These are phyloP conservation scores for Aquilaria agallochum DNA, from an alignment of 441 rosid species.

Conservation along the genomic window DNA sequence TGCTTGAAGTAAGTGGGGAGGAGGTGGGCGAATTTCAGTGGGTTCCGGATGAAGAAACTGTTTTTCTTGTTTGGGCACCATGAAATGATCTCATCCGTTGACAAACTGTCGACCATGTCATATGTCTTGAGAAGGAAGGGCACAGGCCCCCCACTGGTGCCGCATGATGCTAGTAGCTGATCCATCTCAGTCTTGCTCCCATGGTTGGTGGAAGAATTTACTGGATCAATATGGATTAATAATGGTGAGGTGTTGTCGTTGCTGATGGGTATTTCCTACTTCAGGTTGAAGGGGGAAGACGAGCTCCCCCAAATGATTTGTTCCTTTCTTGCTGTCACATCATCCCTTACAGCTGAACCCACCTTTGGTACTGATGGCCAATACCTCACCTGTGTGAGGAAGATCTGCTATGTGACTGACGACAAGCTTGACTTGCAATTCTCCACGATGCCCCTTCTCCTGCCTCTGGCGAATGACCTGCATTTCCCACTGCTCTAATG, in stretches of 20 bases:
- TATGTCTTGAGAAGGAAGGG: constrained; percentile 83
- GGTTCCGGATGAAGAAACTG: constrained; percentile 90
- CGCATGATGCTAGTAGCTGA: constrained; percentile 18
- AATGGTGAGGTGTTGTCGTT: neutral
- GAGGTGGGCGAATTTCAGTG: constrained; percentile 67
- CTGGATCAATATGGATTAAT: constrained; percentile 1
- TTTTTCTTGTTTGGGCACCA: constrained; percentile 55
- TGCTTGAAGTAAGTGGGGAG: constrained; percentile 88
- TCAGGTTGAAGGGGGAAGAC: too few species aligned
- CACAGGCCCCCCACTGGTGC: constrained; percentile 54
- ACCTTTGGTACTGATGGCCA: too few species aligned
- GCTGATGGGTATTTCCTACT: neutral
- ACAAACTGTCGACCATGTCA: constrained; percentile 80
- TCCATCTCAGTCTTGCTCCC: constrained; percentile 1
- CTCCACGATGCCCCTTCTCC: too few species aligned
- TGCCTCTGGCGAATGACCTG: too few species aligned
- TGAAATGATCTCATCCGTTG: constrained; percentile 73
- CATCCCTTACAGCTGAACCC: too few species aligned
- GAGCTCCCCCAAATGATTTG: too few species aligned
- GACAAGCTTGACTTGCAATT: too few species aligned
- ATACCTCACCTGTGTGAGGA: too few species aligned
- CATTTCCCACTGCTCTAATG: too few species aligned
- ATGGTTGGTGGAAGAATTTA: neutral
- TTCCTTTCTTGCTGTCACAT: too few species aligned
- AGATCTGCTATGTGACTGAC: too few species aligned